Conservation (phyloP, 257 asterid species). For the Apocynum venetum region DNA sequence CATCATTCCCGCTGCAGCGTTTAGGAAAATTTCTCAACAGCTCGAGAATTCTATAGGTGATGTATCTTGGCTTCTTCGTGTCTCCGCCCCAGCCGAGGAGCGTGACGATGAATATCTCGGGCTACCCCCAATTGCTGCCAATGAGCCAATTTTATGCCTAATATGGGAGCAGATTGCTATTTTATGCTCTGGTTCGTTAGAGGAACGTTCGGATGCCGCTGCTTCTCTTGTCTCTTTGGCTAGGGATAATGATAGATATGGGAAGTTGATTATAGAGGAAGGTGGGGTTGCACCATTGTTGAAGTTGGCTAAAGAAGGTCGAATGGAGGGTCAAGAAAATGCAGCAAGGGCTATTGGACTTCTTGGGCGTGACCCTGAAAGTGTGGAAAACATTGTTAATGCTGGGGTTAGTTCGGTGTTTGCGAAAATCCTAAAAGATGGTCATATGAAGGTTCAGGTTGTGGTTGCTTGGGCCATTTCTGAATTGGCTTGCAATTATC, state of each 20-base stretch:
- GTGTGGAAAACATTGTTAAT: slow-evolving; percentile 66
- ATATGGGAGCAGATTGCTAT: slow-evolving; percentile 77
- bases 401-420: slow-evolving; percentile 74
- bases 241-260: slow-evolving; percentile 69
- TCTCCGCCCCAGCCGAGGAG: slow-evolving; percentile 58
- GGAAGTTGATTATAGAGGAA: slow-evolving; percentile 70
- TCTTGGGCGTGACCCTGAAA: slow-evolving; percentile 69
- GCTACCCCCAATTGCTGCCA: slow-evolving; percentile 70
- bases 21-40: slow-evolving; percentile 51
- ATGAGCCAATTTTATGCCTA: slow-evolving; percentile 68
- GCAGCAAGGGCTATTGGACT: slow-evolving; percentile 72
- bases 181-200: slow-evolving; percentile 47
- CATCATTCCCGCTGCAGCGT: slow-evolving; percentile 54
- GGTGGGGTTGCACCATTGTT: slow-evolving; percentile 69
- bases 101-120: slow-evolving; percentile 64
- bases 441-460: slow-evolving; percentile 72
- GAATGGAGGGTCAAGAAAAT: slow-evolving; percentile 67
- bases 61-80: slow-evolving; percentile 76
- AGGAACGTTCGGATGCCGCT: slow-evolving; percentile 62
- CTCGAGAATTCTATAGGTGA: slow-evolving; percentile 70
- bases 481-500: slow-evolving; percentile 64
- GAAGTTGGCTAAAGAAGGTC: slow-evolving; percentile 65
- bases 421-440: slow-evolving; percentile 76
- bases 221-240: slow-evolving; percentile 65
- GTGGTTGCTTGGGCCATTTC: slow-evolving; percentile 83